phyloP scores from a whole-genome alignment of 2,329 filamentous ascomycete species.

The Botrytis paeoniae region DNA sequence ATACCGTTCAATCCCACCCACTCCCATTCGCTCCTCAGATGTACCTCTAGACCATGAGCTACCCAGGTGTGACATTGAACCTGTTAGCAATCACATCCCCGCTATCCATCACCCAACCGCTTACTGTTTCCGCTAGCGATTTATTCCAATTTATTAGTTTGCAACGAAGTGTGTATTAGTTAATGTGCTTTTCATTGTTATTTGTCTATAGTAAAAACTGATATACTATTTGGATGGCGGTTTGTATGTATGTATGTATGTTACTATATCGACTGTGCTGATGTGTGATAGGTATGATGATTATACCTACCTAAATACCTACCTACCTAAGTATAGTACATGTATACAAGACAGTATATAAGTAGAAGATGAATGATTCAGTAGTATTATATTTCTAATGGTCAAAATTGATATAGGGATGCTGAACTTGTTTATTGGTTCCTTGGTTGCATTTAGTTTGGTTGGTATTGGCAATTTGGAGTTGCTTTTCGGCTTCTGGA shows the following conservation, averaged over 20 bases:
- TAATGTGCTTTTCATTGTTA: too few relatives aligned
- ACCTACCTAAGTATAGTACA: too few relatives aligned
- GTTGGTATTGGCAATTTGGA: too few relatives aligned
- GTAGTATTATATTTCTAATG: neutral
- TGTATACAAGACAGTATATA: too few relatives aligned
- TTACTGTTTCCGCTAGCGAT: neutral
- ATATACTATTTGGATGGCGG: neutral
- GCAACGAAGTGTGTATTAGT: too few relatives aligned
- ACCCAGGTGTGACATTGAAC: neutral
- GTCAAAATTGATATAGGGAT: neutral
- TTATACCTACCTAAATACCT: too few relatives aligned
- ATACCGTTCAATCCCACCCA: neutral
- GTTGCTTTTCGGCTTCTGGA: neutral
- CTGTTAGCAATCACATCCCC: neutral
- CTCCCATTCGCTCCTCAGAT: neutral
- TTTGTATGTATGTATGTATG: too few relatives aligned
- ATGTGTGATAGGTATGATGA: too few relatives aligned
- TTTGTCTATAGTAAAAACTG: neutral
- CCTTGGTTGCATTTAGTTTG: neutral
- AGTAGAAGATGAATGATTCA: rapidly evolving
- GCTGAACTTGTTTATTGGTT: neutral
- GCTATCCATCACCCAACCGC: neutral
- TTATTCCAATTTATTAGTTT: neutral
- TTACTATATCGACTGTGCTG: too few relatives aligned
- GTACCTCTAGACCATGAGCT: neutral